These are phyloP conservation scores for Saccharomycopsis sp. DNA, from an alignment of 805 yeast genomes.

Conservation along the genomic window DNA sequence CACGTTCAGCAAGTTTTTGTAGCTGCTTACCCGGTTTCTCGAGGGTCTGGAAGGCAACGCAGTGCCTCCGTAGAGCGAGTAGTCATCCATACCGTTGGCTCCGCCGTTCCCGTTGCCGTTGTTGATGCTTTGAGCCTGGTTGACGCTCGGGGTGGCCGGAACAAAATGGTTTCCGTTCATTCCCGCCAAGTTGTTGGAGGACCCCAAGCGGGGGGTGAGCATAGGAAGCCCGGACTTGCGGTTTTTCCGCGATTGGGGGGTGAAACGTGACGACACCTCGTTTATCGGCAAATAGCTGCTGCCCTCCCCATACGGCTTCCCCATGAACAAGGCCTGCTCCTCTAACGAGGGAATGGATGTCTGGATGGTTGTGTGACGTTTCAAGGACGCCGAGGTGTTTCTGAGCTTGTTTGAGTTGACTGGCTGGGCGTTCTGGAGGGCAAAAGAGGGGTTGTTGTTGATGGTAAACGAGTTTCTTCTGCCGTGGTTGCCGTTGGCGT, in stretches of 20 bases:
- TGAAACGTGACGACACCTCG: slow-evolving; percentile 17
- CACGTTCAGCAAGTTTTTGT: slow-evolving; percentile 7
- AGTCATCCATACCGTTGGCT: slow-evolving; percentile 11
- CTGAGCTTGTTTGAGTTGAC: neutral
- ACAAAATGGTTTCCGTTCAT: slow-evolving; percentile 4
- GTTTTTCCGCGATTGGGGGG: slow-evolving; percentile 39
- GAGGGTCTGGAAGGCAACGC: slow-evolving; percentile 2
- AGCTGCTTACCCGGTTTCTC: slow-evolving; percentile 15
- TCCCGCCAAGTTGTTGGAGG: slow-evolving; percentile 10
- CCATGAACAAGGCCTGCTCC: slow-evolving; percentile 23
- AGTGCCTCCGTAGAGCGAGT: slow-evolving; percentile 18
- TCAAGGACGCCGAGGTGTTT: slow-evolving; percentile 4
- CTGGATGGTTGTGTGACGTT: slow-evolving; percentile 28
- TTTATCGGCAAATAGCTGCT: slow-evolving; percentile 27
- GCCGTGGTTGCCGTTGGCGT: neutral
- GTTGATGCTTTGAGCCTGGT: neutral
- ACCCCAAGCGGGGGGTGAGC: slow-evolving; percentile 9
- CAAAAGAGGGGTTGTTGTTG: neutral
- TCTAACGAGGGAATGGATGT: slow-evolving; percentile 24
- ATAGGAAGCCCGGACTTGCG: slow-evolving; percentile 31
- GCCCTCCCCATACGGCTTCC: slow-evolving; percentile 20
- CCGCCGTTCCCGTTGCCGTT: neutral
- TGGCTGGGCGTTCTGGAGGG: neutral
- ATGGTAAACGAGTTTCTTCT: neutral
- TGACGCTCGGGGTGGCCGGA: neutral